phyloP scores from a whole-genome alignment of 164 flowering plant species.

The Annona squamosa region DNA sequence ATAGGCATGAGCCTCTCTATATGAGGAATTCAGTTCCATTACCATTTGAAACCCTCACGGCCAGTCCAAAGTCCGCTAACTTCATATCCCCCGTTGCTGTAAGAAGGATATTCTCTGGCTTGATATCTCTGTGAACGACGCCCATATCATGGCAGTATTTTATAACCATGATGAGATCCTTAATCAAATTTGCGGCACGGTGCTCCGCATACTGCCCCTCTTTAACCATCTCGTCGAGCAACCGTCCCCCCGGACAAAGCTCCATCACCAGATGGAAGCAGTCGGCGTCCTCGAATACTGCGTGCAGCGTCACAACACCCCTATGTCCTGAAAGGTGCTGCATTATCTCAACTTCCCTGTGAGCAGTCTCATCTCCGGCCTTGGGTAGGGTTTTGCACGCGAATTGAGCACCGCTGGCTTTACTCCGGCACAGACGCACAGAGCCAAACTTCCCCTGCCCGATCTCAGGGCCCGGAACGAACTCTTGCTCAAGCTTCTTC shows the following conservation, averaged over 20 bases:
- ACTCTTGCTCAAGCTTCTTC: conserved; percentile 81
- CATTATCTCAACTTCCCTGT: conserved; percentile 95
- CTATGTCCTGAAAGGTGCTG: conserved; percentile 94
- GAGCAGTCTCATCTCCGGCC: conserved; percentile 77
- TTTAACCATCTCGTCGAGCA: conserved; percentile 70
- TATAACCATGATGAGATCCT: conserved; percentile 66
- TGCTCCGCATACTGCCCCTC: conserved; percentile 62
- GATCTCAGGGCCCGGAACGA: conserved; percentile 38
- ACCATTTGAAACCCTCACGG: conserved; percentile 80
- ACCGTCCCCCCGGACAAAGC: conserved; percentile 78
- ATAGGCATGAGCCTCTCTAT: background rate
- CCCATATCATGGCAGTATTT: conserved; percentile 99
- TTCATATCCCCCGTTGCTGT: conserved; percentile 70
- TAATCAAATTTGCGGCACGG: conserved; percentile 58
- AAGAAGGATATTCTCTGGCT: conserved; percentile 92
- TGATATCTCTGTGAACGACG: conserved; percentile 88
- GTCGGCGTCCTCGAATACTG: conserved; percentile 76
- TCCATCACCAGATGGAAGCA: conserved; percentile 93
- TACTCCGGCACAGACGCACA: conserved; percentile 58
- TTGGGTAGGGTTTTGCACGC: conserved; percentile 48
- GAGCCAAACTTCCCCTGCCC: conserved; percentile 92
- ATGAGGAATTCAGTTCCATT: conserved; percentile 6
- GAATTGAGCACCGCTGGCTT: conserved; percentile 50
- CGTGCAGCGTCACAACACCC: conserved; percentile 75
- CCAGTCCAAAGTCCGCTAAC: conserved; percentile 95